phyloP scores from a whole-genome alignment of 176 grass and related monocot species.

The Microstegium vimineum region DNA sequence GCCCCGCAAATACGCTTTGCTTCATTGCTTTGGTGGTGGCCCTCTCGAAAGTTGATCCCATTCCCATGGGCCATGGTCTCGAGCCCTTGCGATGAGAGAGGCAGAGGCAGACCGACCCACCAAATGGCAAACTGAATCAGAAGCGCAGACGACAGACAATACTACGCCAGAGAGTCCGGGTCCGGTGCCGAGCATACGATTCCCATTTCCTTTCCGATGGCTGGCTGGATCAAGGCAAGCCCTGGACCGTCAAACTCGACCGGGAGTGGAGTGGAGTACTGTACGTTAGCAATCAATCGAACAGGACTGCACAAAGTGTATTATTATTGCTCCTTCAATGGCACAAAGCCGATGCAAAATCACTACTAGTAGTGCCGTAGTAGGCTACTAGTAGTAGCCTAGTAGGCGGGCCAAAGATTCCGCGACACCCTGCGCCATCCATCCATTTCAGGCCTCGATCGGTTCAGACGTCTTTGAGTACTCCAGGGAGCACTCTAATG shows the following conservation, averaged over 20 bases:
- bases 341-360: neutral
- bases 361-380: neutral
- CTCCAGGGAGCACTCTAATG: slow-evolving; percentile 7
- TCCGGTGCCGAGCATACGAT: neutral
- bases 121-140: neutral
- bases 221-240: neutral
- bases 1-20: neutral
- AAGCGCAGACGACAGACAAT: neutral
- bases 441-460: neutral
- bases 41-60: neutral
- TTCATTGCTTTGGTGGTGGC: neutral
- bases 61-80: too few relatives aligned
- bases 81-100: too few relatives aligned
- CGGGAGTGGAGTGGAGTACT: neutral
- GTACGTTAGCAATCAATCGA: neutral
- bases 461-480: slow-evolving; percentile 6
- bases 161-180: too few relatives aligned
- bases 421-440: neutral
- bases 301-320: neutral
- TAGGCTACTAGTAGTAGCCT: neutral
- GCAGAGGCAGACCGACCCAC: neutral
- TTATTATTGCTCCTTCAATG: neutral
- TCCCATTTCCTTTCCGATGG: neutral
- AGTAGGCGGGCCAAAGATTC: slow-evolving; percentile 5
- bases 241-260: neutral